phyloP scores from a whole-genome alignment of 768 basidiomycete species.

The Mycena leptocephala region DNA sequence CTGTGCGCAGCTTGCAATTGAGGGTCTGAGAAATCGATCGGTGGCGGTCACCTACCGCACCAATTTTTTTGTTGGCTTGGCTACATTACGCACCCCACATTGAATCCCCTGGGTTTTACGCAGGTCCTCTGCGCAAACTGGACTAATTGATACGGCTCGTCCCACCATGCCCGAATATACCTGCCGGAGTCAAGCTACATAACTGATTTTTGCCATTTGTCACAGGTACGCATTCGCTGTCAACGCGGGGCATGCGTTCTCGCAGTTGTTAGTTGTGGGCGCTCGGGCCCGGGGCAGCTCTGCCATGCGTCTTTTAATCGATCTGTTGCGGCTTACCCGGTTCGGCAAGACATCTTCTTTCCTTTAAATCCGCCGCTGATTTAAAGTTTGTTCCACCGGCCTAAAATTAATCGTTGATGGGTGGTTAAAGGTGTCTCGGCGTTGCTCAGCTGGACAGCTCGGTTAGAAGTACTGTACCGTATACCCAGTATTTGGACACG shows the following conservation, averaged over 20 bases:
- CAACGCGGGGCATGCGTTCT: neutral
- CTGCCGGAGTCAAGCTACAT: neutral
- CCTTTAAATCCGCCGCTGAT: constrained; percentile 21
- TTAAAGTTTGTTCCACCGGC: constrained; percentile 1
- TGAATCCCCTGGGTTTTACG: neutral
- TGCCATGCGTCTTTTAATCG: neutral
- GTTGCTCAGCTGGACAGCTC: too few relatives aligned
- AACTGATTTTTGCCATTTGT: neutral
- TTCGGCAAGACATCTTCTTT: neutral
- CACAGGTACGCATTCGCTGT: neutral
- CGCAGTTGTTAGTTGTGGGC: neutral
- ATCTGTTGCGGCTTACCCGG: neutral
- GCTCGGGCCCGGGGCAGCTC: neutral
- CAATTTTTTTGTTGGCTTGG: neutral
- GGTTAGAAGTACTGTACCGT: neutral
- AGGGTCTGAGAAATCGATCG: too few relatives aligned
- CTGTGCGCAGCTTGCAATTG: too few relatives aligned
- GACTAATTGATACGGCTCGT: neutral
- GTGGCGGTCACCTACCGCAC: too few relatives aligned
- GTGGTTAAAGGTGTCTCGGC: neutral
- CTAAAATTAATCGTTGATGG: constrained; percentile 14
- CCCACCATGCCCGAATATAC: neutral
- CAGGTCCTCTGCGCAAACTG: too few relatives aligned
- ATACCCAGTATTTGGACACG: neutral
- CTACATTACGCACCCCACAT: neutral